These are phyloP conservation scores for Mangifera indica DNA, from an alignment of 345 rosid species.

Conservation along the genomic window DNA sequence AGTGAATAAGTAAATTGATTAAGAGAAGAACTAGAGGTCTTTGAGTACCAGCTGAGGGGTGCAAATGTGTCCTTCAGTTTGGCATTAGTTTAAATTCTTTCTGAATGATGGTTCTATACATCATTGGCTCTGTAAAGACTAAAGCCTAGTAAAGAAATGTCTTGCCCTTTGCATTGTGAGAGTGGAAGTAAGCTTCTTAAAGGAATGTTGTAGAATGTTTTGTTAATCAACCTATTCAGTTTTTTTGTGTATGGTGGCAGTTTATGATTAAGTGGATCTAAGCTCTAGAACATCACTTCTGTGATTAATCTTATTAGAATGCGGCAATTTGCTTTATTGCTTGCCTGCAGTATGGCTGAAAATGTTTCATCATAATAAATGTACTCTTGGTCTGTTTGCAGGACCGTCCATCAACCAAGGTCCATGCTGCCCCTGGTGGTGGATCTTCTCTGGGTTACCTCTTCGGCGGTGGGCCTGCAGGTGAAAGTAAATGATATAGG, in stretches of 20 bases:
- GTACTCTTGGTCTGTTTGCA: conserved; percentile 19
- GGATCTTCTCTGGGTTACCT: conserved; percentile 48
- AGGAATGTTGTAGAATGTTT: not conserved
- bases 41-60: not conserved
- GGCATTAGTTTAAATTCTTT: not conserved
- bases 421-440: conserved; percentile 51
- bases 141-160: not conserved
- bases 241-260: not conserved
- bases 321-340: not conserved
- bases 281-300: not conserved
- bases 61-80: not conserved
- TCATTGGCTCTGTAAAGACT: too few species aligned
- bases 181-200: not conserved
- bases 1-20: not conserved
- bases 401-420: conserved; percentile 55
- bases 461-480: conserved; percentile 26
- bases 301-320: not conserved
- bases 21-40: too few species aligned
- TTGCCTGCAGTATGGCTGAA: not conserved
- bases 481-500: conserved; percentile 29
- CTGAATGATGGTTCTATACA: not conserved
- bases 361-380: not conserved
- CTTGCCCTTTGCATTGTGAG: not conserved
- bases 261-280: not conserved
- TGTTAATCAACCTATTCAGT: not conserved